phyloP scores from a whole-genome alignment of 202 grass and related monocot genomes.

The Eragrostis tef region DNA sequence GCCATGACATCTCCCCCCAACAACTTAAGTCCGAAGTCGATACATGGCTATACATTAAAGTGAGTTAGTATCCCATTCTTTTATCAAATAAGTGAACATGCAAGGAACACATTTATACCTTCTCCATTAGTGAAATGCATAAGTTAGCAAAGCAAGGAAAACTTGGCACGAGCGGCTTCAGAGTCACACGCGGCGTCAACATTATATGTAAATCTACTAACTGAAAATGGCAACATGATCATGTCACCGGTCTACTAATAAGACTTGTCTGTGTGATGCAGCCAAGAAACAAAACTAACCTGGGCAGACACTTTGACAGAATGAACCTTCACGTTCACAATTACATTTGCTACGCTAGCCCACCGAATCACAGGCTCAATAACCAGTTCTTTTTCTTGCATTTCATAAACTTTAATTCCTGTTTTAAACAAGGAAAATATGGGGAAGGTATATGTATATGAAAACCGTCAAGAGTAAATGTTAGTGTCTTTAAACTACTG shows the following conservation, averaged over 20 bases:
- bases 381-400: constrained; percentile 84
- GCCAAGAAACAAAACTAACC: constrained; percentile 52
- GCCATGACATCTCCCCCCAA: constrained; percentile 92
- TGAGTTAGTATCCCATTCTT: constrained; percentile 28
- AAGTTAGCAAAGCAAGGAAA: constrained; percentile 78
- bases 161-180: constrained; percentile 80
- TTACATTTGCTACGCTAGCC: constrained; percentile 72
- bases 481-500: background rate
- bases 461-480: constrained; percentile 3
- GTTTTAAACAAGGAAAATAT: constrained; percentile 34
- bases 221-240: constrained; percentile 51
- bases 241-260: background rate
- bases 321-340: constrained; percentile 59
- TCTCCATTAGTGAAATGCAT: constrained; percentile 71
- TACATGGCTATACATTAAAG: constrained; percentile 56
- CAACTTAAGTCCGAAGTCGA: constrained; percentile 84
- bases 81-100: background rate
- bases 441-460: background rate
- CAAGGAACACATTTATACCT: constrained; percentile 46
- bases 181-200: constrained; percentile 61
- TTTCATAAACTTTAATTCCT: constrained; percentile 90
- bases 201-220: constrained; percentile 70
- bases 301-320: constrained; percentile 61
- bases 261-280: constrained; percentile 20
- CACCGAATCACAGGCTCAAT: constrained; percentile 86